Evolutionary conservation across 2,329 filamentous ascomycete species (phyloP).

Genomic region (Penicillium sp.): DNA sequence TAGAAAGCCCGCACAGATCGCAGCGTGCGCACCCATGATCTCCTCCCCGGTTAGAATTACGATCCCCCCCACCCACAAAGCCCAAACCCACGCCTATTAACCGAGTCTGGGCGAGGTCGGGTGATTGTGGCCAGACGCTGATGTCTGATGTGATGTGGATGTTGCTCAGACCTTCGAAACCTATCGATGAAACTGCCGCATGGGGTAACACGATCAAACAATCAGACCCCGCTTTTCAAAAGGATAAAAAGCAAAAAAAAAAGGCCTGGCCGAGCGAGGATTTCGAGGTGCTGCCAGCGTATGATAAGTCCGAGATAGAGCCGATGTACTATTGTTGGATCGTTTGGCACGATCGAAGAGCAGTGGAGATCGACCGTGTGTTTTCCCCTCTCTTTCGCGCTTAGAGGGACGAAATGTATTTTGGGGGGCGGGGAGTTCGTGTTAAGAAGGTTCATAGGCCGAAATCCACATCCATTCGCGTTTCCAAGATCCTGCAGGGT

Average conservation of each 20-base stretch:
- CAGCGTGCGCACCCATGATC: background rate
- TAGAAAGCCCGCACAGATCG: background rate
- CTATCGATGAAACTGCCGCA: background rate
- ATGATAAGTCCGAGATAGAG: conserved; percentile 6
- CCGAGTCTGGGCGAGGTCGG: background rate
- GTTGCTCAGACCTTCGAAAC: background rate
- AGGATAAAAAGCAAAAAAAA: conserved; percentile 2
- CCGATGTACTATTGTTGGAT: background rate
- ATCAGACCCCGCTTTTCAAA: conserved; percentile 7
- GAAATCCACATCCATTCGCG: background rate
- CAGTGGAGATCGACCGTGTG: background rate
- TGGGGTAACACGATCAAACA: background rate
- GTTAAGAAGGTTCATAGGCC: background rate
- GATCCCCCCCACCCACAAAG: background rate
- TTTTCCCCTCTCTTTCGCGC: background rate
- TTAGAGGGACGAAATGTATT: background rate
- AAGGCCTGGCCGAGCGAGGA: background rate
- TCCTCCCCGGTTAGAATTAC: conserved; percentile 7
- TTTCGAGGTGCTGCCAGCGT: background rate
- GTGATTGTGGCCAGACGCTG: background rate
- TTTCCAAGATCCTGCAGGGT: background rate
- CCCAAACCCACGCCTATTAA: background rate
- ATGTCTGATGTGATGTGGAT: background rate
- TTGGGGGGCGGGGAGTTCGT: background rate
- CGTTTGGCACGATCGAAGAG: background rate